Base-by-base conservation (phyloP, 139 green algal species). In the Haematococcus lacustris region DNA sequence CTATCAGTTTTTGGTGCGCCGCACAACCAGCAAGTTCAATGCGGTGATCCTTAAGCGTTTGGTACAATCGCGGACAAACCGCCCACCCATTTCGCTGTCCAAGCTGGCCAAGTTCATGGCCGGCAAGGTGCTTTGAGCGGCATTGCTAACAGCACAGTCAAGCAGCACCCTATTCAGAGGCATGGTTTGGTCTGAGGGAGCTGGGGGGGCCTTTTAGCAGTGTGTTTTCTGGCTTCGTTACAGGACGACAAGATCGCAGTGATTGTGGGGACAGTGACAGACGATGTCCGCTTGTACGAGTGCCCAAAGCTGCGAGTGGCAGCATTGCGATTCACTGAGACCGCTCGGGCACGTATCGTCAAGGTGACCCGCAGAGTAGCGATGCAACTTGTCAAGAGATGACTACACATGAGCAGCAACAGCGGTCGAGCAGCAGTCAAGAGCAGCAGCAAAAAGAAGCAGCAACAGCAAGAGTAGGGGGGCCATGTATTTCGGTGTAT, bases 21-120 rank as follows among this genome's bases (percentile, higher is more conserved):
- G 96, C 33, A 97, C 94, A 57, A 92, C 96, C 13, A 87, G 78
- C 83, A 89, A 94, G 51, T 99, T 99, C 89, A 99, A 99, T 90
- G 88, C 93, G 82, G 90, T 97, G n/a, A 88, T 99, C 39, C 86
- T 98, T 30, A 97, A 97, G 85, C 81, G 95, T 38, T 76, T 99
- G 80, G 97, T 97, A 73, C 95, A 96, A 91, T 96, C 87, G 78
- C 92, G 89, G 79, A 96, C 76, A 60, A 98, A 99, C 92, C 83
- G 88, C 50, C 89, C 96, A 35, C 96, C 96, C 25, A 70, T 99
- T 61, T 97, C 93, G 17, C 82, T 99, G 63, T 98, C 92, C 76
- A 94, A 93, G 82, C 85, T 99, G 32, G 79, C 81, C 51, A 86
- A 88, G 47, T 97, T 94, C 88, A 97, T 97, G 91, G 83, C 89